phyloP scores from a whole-genome alignment of 306 rosid species.

The Rosa lucieae region DNA sequence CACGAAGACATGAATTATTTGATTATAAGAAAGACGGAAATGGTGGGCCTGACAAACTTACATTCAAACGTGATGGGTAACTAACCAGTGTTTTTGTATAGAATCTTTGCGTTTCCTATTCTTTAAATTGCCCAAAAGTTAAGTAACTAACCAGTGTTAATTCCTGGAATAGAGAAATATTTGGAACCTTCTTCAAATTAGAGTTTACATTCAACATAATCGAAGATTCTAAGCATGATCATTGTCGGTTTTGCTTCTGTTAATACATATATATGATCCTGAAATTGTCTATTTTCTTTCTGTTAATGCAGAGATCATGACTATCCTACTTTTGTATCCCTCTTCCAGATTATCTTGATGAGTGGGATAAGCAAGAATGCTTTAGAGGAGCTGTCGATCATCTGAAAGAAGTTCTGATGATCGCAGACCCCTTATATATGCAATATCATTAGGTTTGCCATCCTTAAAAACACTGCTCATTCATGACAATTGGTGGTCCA shows the following conservation, averaged over 20 bases:
- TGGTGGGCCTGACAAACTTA: constrained; percentile 38
- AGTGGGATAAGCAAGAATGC: constrained; percentile 83
- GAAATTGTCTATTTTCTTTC: neutral
- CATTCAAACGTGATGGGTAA: constrained; percentile 38
- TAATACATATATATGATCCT: neutral
- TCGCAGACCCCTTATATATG: constrained; percentile 54
- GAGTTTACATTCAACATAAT: neutral
- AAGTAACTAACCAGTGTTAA: neutral
- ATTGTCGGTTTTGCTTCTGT: neutral
- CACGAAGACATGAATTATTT: constrained; percentile 43
- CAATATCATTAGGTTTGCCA: too few relatives aligned
- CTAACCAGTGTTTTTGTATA: too few relatives aligned
- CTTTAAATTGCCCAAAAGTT: neutral
- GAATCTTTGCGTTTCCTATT: neutral
- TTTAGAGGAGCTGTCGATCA: constrained; percentile 69
- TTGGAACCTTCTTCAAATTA: neutral
- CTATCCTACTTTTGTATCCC: neutral
- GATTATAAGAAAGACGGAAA: constrained; percentile 42
- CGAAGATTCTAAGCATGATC: constrained; percentile 9
- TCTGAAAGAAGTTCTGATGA: constrained; percentile 74
- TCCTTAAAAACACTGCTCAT: too few relatives aligned
- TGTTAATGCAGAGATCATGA: neutral
- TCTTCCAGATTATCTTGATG: constrained; percentile 78
- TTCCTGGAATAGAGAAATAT: neutral
- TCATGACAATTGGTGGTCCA: too few relatives aligned